These are phyloP conservation scores for Sequoiadendron giganteum DNA, from an alignment of 75 land plant genomes.

Conservation along the genomic window DNA sequence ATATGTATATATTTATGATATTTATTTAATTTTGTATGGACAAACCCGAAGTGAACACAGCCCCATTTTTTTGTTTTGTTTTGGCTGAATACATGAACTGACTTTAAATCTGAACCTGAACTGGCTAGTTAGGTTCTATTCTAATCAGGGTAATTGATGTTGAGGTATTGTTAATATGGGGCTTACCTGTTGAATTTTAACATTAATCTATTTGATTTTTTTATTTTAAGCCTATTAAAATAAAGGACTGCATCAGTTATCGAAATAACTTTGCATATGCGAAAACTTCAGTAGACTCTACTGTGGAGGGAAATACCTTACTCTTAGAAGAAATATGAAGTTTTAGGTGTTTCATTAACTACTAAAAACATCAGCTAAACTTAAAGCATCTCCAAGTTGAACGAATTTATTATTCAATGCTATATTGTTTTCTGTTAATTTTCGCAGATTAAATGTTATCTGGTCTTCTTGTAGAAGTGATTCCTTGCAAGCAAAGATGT, in stretches of 20 bases:
- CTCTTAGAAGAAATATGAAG: not conserved
- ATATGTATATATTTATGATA: too few relatives aligned
- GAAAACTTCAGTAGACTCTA: not conserved
- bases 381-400: not conserved
- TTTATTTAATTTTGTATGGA: too few relatives aligned
- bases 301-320: too few relatives aligned
- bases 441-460: not conserved
- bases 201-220: not conserved
- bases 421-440: not conserved
- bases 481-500: not conserved
- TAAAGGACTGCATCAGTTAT: not conserved
- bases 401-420: not conserved
- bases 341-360: not conserved
- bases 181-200: not conserved
- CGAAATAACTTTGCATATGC: not conserved
- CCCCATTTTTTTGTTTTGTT: too few relatives aligned
- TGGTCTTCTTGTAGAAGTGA: not conserved
- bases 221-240: not conserved
- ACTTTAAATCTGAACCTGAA: too few relatives aligned
- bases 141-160: too few relatives aligned
- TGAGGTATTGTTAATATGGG: not conserved
- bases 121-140: too few relatives aligned
- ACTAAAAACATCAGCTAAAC: not conserved
- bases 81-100: too few relatives aligned
- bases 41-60: too few relatives aligned